Evolutionary conservation across 129 eudicot genomes (phyloP), one percentile per base, ranked within the genome.

Genomic region (Saposhnikovia divaricata): DNA sequence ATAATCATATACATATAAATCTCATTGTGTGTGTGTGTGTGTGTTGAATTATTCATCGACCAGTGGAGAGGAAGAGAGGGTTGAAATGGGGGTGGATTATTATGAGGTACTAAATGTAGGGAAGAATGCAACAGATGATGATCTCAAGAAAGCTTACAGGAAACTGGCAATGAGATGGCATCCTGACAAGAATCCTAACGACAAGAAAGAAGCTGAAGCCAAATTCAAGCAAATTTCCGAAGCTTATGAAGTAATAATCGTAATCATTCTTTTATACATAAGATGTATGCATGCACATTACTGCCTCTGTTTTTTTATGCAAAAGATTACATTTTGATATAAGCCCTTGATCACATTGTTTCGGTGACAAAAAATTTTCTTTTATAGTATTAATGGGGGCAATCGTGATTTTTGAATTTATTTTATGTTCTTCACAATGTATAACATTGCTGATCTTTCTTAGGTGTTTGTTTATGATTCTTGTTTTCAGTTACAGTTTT

Each of bases 161-260:
- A 71, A 38, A 38, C 3, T 71, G 46, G 75, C 75, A 38, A 71
- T 71, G 75, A 38, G n/a, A 37, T 71, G 75, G 75, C 75, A 71
- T 19, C 75, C 75, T 71, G 75, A 71, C 8, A 71, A 71, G 23
- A 71, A 71, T 38, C 75, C 75, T 71, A 71, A 47, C 4, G 46
- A 71, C 27, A 71, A 71, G 46, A 37, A 38, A 6, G 75, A 71
- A 72, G 76, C 50, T 40, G 76, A 72, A 72, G 76, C 76, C 46
- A 72, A 72, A 72, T 72, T 72, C 48, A 72, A 72, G 28, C 46
- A 72, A 19, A 72, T 72, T 28, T 72, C 76, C 14, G 76, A 72
- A 21, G 76, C 76, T 9, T 72, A 72, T 40, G 48, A 72, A 38
- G 76, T 72, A 19, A 39, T 66, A 2, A 66, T 55, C 63, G 2